phyloP scores from a whole-genome alignment of 208 protist species.

The Trypanosoma melophagium region DNA sequence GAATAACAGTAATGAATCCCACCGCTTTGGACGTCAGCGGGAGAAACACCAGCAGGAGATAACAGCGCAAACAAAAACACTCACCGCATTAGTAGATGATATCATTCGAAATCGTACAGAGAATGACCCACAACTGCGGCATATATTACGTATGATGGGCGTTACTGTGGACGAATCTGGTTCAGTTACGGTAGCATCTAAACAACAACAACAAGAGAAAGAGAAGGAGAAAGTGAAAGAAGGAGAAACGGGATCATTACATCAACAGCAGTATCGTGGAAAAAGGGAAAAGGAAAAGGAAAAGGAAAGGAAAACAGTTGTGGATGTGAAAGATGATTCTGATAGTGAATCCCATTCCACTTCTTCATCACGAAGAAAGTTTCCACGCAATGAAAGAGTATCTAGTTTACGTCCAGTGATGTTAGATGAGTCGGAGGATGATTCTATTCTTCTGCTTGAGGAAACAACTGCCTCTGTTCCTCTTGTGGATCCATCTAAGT shows the following conservation, averaged over 20 bases:
- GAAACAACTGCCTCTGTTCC: neutral
- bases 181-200: neutral
- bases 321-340: neutral
- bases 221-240: neutral
- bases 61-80: slow-evolving; percentile 38
- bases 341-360: neutral
- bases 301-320: neutral
- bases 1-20: neutral
- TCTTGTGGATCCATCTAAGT: slow-evolving; percentile 23
- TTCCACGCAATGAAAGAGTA: slow-evolving; percentile 1
- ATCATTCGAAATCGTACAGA: slow-evolving; percentile 44
- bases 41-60: slow-evolving; percentile 34
- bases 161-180: slow-evolving; percentile 36
- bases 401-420: neutral
- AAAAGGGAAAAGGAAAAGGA: neutral
- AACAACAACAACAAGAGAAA: neutral
- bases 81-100: slow-evolving; percentile 58
- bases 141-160: slow-evolving; percentile 64
- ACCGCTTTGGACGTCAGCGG: slow-evolving; percentile 17
- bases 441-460: slow-evolving; percentile 13
- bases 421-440: slow-evolving; percentile 15
- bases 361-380: neutral
- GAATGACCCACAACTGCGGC: slow-evolving; percentile 42
- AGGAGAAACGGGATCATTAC: neutral
- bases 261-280: neutral